A percentile compares a stretch with the other conserved stretches of the same genome.
Evolutionary conservation across 768 basidiomycete genomes (phyloP).

Genomic region (Agrocybe chaxingu): DNA sequence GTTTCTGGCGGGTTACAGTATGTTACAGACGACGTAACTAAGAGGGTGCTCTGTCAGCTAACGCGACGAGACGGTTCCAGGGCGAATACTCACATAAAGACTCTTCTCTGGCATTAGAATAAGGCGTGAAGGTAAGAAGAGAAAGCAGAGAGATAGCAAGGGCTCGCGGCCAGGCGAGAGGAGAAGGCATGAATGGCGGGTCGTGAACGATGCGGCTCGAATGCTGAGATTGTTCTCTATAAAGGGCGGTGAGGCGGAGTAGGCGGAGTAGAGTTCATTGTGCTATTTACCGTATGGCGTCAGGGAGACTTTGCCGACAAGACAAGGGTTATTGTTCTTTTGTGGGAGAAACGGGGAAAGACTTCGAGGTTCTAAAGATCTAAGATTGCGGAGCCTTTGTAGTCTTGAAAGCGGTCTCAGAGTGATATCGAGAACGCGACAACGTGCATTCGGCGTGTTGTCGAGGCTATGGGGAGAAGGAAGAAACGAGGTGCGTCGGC

Average conservation of each 20-base stretch:
- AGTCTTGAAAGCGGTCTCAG: conserved; percentile 4
- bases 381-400: conserved; percentile 2
- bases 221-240: conserved; percentile 9
- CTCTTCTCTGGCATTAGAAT: conserved; percentile 48
- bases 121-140: conserved; percentile 29
- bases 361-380: conserved; percentile 4
- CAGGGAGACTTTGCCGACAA: conserved; percentile 8
- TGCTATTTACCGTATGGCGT: conserved; percentile 13
- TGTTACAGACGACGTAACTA: conserved; percentile 85
- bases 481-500: conserved; percentile 13
- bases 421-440: conserved; percentile 1
- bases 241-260: conserved; percentile 1
- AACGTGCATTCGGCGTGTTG: conserved; percentile 20
- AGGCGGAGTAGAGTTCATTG: conserved; percentile 13
- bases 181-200: conserved; percentile 47
- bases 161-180: conserved; percentile 78
- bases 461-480: conserved; percentile 7
- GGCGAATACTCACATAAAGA: conserved; percentile 52
- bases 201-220: conserved; percentile 13
- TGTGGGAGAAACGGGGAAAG: conserved; percentile 12
- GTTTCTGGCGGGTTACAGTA: conserved; percentile 81
- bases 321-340: conserved; percentile 19
- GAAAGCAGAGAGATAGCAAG: conserved; percentile 34
- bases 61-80: conserved; percentile 13
- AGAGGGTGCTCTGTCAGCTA: conserved; percentile 1